Base-by-base conservation (phyloP, 352 stramenopile species). In the Elongisporangium undulatum region DNA sequence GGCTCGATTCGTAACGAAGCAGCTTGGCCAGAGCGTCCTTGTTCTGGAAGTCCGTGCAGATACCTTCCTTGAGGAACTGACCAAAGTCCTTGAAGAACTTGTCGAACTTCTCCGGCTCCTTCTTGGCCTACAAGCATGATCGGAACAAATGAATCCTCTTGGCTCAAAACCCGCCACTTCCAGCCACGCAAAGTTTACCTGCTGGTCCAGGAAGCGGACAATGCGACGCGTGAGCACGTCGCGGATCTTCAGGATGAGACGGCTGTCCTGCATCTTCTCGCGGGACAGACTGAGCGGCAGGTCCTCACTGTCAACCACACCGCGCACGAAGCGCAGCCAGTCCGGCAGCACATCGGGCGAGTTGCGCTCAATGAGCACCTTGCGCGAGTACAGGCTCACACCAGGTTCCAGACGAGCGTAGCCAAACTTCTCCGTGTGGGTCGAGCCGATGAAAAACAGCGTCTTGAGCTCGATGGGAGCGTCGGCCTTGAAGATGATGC, bases 341-440 rank as follows among this genome's bases (percentile, higher is more conserved):
- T 99, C 96, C 0, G 98, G 98, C 20, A 99, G 74, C 49, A 99
- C 97, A 59, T 98, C 93, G 0, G 94, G 85, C 53, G 89, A 98
- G 76, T 99, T 98, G 55, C 86, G 74, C 79, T 99, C 97, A 68
- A 99, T 99, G 34, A 99, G 82, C 55, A 99, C 95, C 82, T 99
- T 99, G 58, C 97, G 94, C 59, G 84, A 98, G 78, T 99, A 99
- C 4, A 99, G 78, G 39, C 89, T 98, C 34, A 99, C 96, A 51
- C 97, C 97, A 5, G 96, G 94, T 62, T 99, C 95, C 68, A 99
- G 90, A 39, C 96, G 86, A 48, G 87, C 92, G 58, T 95, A 90
- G 38, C 96, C 96, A 63, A 98, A 98, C 81, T 98, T 98, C 65
- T 99, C 97, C 17, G 92, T 95, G 83, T 99, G 96, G 53, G 96